These are phyloP conservation scores for Myriosclerotinia duriaeana DNA, from an alignment of 2,329 filamentous ascomycete genomes.

Conservation along the genomic window DNA sequence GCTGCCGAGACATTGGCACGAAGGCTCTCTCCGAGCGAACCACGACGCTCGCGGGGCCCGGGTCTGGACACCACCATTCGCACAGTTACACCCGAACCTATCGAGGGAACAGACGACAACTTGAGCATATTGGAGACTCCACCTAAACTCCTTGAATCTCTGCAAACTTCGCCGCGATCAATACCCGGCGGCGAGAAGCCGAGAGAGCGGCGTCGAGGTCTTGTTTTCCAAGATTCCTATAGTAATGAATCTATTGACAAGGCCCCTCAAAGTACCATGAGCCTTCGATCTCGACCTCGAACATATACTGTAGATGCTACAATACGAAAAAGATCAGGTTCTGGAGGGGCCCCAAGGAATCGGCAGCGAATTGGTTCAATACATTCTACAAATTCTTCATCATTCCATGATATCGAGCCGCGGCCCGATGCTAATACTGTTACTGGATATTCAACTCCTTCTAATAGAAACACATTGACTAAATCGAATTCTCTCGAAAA, in stretches of 20 bases:
- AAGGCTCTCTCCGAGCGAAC: constrained; percentile 31
- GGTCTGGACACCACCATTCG: constrained; percentile 53
- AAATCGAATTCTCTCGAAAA: constrained; percentile 46
- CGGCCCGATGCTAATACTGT: constrained; percentile 46
- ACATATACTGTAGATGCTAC: constrained; percentile 51
- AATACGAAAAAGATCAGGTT: constrained; percentile 41
- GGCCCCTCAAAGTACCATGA: constrained; percentile 30
- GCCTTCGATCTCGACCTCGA: constrained; percentile 46
- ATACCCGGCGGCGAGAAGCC: constrained; percentile 47
- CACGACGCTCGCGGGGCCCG: constrained; percentile 34
- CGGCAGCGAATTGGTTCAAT: constrained; percentile 70
- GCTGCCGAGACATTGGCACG: constrained; percentile 35
- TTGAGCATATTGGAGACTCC: constrained; percentile 27
- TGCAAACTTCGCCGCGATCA: constrained; percentile 51
- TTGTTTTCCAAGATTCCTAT: constrained; percentile 61
- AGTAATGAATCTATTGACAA: constrained; percentile 43
- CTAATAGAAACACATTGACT: constrained; percentile 41
- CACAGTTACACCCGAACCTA: constrained; percentile 63
- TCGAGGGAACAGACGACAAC: constrained; percentile 34
- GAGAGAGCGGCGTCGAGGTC: constrained; percentile 52
- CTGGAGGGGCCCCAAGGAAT: constrained; percentile 45
- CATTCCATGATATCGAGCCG: constrained; percentile 49
- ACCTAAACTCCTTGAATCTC: constrained; percentile 36
- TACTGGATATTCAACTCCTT: constrained; percentile 37
- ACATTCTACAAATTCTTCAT: constrained; percentile 59